A percentile compares a stretch with the other conserved stretches of the same genome.
phyloP scores from a whole-genome alignment of 2,329 filamentous ascomycete genomes.

The Eutypa lata region DNA sequence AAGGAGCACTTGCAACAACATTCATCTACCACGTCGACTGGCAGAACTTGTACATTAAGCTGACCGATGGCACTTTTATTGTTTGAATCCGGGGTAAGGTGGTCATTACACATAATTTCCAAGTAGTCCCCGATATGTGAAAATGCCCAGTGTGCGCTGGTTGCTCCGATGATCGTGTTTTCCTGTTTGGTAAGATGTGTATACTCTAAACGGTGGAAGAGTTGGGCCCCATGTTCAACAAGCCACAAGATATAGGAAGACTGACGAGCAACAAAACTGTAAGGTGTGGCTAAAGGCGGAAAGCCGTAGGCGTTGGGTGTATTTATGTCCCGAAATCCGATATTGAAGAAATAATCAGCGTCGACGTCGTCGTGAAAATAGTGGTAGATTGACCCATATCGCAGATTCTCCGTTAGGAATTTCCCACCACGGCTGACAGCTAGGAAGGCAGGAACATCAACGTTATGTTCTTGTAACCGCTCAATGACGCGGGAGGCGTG shows the following conservation, averaged over 20 bases:
- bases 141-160: background rate
- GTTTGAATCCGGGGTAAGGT: too few relatives aligned
- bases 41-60: background rate
- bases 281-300: background rate
- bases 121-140: too few relatives aligned
- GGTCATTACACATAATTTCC: too few relatives aligned
- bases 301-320: background rate
- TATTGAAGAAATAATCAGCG: background rate
- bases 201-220: background rate
- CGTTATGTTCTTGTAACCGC: background rate
- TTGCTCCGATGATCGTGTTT: background rate
- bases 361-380: background rate
- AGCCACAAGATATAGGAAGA: background rate
- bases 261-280: fast-evolving
- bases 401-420: too few relatives aligned
- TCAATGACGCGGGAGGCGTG: background rate
- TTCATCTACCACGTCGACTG: background rate
- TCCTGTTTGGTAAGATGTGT: background rate
- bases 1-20: background rate
- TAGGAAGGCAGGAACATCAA: background rate
- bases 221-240: background rate
- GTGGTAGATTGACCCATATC: background rate
- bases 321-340: background rate
- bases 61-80: background rate
- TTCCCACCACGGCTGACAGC: too few relatives aligned